Evolutionary conservation across 768 basidiomycete genomes (phyloP), one percentile per base, ranked within the genome.

Genomic region (Leccinum truebloodii): DNA sequence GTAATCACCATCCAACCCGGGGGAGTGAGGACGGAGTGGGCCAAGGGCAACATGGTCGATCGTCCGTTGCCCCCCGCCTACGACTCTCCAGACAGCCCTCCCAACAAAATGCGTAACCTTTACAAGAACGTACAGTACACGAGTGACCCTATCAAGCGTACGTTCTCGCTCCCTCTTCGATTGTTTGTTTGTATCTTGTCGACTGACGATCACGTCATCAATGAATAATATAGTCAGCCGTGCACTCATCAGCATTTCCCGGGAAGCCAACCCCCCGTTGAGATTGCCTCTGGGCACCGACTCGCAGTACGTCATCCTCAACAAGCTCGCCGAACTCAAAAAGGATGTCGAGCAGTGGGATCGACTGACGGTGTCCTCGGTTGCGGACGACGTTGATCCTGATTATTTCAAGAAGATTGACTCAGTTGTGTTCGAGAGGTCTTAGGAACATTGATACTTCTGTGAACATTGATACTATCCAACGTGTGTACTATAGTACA

Each of bases 331-430:
- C 2, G 58, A 69, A 18, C 55, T 69, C 59, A 62, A 57, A 49
- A 67, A 51, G 34, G 67, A 69, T 0, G 26, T 64, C 1, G 59
- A 69, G 6, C 20, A 62, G 4, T 66, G 62, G 60, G 52, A 64
- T n/a, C 34, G 50, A 16, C n/a, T 68, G 14, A 59, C 58, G 3
- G 14, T 60, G 10, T 66, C 67, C 13, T 44, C 67, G 3, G 67
- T 66, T n/a, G 67, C 65, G 3, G 67, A 69, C 20, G 67, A 69
- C 32, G 60, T 59, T 4, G 67, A 69, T 39, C 67, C 65, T 13
- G 14, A 24, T 6, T 59, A 50, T 30, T 64, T 57, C 52, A 62
- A 64, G 60, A 62, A 58, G 52, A 13, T 66, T 10, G 9, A 20
- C 6, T 14, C 12, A 1, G 28, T 55, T 4, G 3, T 55, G 16